Base-by-base conservation (phyloP, 176 grass and related monocot genomes). In the Poa annua region DNA sequence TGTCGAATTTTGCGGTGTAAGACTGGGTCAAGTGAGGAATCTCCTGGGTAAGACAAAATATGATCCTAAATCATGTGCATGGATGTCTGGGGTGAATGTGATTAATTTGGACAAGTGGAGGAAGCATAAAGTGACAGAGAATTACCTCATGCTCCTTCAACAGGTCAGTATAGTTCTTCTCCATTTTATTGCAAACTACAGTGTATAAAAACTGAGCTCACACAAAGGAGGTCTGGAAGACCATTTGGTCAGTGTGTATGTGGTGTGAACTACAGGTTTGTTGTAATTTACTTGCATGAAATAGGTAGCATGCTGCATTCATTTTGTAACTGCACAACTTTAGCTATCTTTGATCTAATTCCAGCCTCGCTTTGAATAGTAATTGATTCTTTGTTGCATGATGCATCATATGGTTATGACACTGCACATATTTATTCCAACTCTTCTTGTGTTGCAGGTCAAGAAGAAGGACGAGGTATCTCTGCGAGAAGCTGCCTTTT, bases 101-200 rank as follows among this genome's bases (percentile, higher is more conserved):
- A 82, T 98, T 86, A 92, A 95, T 88, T 88, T 95, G 87, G 92
- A 95, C 35, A 95, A 90, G 42, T 98, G 96, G 96, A 94, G 92
- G 80, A 77, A 98, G 64, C 88, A 88, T 60, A 95, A 93, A 66
- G 48, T 98, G 57, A 93, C 92, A 26, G 86, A 86, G 69, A 88
- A 86, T 21, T 98, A 98, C 51, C 63, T 93, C 16, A 55, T 88
- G 41, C 87, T 95, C 73, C 89, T 98, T 59, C 61, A 90, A 82
- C 83, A 92, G 88, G 96, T 98, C 14, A 24, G 90, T 90, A 68
- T 26, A 54, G 0, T 42, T 82, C 53, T 71, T 19, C 6, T 47
- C 71, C 45, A 62, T 33, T 77, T 77, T 22, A 20, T 76, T 76
- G 64, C 63, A 71, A 54, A 33, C 21, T 45, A 39, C 26, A 55